Evolutionary conservation across 768 basidiomycete genomes (phyloP), one percentile per base, ranked within the genome.

Genomic region (Suillus placidus): DNA sequence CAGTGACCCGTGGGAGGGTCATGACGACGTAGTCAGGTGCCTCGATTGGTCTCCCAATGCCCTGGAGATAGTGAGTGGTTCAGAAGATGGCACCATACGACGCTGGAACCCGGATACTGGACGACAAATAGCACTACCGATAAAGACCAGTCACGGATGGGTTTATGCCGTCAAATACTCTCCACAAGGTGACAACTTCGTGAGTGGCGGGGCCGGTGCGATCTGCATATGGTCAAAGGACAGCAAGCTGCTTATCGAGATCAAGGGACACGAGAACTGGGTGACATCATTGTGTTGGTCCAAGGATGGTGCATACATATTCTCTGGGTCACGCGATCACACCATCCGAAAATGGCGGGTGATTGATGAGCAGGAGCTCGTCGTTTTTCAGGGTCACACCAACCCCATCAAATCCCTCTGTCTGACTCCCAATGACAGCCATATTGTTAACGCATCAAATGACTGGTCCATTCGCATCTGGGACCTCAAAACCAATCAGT

Each of bases 1-100:
- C 49, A 6, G 49, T 5, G 49, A 49, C 13, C 23, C 23, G 13
- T 49, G 49, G 49, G 49, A 49, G 49, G 49, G 49, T 13, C 55
- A 68, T 18, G 61, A 37, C 9, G 57, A 20, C 1, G 20, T 51
- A 5, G 56, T 64, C 0, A 38, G 14, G 9, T 35, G 47, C 16
- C 52, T 69, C 6, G 67, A 58, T 16, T 68, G 70, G 34, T 72
- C 72, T 16, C 64, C 47, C 0, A 62, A 67, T 42, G 64, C 70
- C 7, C 66, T 62, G n/a, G 43, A 60, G 23, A 56, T 72, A 2
- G 71, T 61, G 5, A 65, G 60, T 10, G 67, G 56, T 66, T 70
- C 8, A 0, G 4, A 47, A 13, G 45, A 47, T 2, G 45, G n/a
- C 10, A 47, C 45, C 45, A 23, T 47, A 47, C 56, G 64, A 14